Evolutionary conservation across 169 alveolate genomes (phyloP).

Genomic region (Toxoplasma gondii): DNA sequence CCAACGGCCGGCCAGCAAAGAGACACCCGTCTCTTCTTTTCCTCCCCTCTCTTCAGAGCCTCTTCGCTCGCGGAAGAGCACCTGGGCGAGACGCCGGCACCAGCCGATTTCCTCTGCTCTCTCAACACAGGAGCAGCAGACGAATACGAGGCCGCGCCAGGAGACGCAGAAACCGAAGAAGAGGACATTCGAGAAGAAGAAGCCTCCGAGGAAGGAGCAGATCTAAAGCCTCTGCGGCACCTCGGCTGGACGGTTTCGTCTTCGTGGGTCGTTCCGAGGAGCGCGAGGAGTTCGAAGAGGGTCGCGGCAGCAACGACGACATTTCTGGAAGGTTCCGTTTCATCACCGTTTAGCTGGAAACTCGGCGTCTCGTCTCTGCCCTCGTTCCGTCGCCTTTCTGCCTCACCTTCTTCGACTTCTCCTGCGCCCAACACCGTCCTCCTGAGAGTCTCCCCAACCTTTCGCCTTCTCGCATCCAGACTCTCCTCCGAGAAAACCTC

Average conservation of each 20-base stretch:
- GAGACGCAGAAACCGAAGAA: background rate
- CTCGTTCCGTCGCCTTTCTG: background rate
- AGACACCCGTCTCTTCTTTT: no score
- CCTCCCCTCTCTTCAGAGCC: no score
- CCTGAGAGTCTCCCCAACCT: no score
- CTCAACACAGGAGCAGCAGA: no score
- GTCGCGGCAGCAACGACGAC: background rate
- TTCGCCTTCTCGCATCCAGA: no score
- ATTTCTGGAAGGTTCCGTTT: background rate
- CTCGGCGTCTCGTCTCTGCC: background rate
- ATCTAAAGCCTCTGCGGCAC: background rate
- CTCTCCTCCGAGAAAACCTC: no score
- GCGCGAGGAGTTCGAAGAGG: slow-evolving; percentile 1
- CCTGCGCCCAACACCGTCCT: no score
- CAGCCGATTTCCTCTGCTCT: no score
- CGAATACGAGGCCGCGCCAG: background rate
- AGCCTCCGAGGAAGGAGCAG: background rate
- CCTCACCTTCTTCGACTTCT: background rate
- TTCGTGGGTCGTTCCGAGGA: background rate
- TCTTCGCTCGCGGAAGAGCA: no score
- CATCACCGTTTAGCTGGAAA: background rate
- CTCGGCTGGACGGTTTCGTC: background rate
- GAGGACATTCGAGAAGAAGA: background rate
- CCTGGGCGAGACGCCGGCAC: no score
- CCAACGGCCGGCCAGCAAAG: no score